phyloP scores from a whole-genome alignment of 306 rosid species.

The barrel medic (Medicago truncatula) region DNA sequence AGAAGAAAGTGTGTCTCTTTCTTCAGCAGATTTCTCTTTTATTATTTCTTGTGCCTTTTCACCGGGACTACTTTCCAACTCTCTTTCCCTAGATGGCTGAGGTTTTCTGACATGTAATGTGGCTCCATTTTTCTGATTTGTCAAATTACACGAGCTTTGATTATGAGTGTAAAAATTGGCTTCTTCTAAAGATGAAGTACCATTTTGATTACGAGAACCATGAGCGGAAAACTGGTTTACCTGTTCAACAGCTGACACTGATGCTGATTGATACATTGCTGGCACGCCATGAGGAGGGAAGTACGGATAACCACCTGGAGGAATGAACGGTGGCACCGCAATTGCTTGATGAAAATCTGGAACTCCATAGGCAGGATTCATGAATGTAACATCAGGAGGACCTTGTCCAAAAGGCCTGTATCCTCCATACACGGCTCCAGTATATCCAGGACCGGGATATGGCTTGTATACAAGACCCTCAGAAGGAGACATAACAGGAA shows the following conservation, averaged over 20 bases:
- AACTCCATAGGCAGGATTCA: slow-evolving; percentile 66
- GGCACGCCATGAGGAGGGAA: slow-evolving; percentile 74
- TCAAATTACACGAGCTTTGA: slow-evolving; percentile 54
- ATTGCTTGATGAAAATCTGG: slow-evolving; percentile 65
- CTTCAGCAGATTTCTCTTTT: slow-evolving; percentile 45
- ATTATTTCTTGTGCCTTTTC: slow-evolving; percentile 48
- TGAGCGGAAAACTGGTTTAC: slow-evolving; percentile 51
- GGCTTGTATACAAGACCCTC: slow-evolving; percentile 98
- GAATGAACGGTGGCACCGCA: slow-evolving; percentile 52
- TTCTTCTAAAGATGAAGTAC: slow-evolving; percentile 43
- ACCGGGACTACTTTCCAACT: slow-evolving; percentile 60
- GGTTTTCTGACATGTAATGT: slow-evolving; percentile 40
- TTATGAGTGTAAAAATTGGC: slow-evolving; percentile 49
- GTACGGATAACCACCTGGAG: slow-evolving; percentile 59
- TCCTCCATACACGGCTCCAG: slow-evolving; percentile 68
- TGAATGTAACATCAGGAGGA: slow-evolving; percentile 52
- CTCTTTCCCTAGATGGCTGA: slow-evolving; percentile 57
- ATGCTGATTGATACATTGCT: slow-evolving; percentile 50
- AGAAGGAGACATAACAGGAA: slow-evolving; percentile 89
- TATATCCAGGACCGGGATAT: slow-evolving; percentile 66
- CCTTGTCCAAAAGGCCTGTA: slow-evolving; percentile 61
- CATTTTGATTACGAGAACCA: slow-evolving; percentile 37
- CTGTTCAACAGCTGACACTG: slow-evolving; percentile 69
- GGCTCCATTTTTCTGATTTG: slow-evolving; percentile 49
- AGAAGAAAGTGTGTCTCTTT: slow-evolving; percentile 56